Conservation (phyloP, 768 basidiomycete species). For the Nidula microcarpa region DNA sequence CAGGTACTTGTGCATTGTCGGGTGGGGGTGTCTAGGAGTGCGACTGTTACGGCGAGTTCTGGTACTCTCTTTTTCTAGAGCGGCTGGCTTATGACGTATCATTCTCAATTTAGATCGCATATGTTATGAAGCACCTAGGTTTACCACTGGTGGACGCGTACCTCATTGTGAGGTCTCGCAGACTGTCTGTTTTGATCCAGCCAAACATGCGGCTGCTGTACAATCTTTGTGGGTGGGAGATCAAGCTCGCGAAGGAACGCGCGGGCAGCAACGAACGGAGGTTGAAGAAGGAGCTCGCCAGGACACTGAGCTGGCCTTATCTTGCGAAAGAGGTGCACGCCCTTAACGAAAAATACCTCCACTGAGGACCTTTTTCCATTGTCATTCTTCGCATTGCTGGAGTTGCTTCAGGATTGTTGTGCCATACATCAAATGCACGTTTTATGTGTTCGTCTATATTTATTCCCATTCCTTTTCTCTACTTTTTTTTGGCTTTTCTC, state of each 20-base stretch:
- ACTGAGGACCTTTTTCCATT: constrained; percentile 17
- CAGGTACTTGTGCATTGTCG: constrained; percentile 94
- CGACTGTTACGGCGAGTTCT: constrained; percentile 78
- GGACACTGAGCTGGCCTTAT: constrained; percentile 80
- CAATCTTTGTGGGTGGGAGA: constrained; percentile 94
- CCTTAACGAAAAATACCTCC: constrained; percentile 80
- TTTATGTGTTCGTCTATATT: neutral
- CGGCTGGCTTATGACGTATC: neutral
- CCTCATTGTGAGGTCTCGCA: constrained; percentile 84
- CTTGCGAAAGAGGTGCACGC: constrained; percentile 82
- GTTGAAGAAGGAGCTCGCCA: constrained; percentile 56
- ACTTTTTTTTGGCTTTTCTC: constrained; percentile 5
- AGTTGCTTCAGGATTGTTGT: neutral
- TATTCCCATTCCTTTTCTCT: constrained; percentile 1
- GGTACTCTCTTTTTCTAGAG: neutral
- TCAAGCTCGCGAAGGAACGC: constrained; percentile 79
- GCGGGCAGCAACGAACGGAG: constrained; percentile 44
- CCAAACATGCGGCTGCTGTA: constrained; percentile 96
- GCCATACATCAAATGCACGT: neutral
- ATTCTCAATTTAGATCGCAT: constrained; percentile 65
- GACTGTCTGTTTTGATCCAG: constrained; percentile 89
- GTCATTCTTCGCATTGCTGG: neutral
- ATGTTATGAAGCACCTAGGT: constrained; percentile 90
- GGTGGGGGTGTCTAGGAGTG: constrained; percentile 97
- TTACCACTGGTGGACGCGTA: constrained; percentile 92